Base-by-base conservation (phyloP, 495 filamentous ascomycete genomes). In the Aspergillus asperescens region DNA sequence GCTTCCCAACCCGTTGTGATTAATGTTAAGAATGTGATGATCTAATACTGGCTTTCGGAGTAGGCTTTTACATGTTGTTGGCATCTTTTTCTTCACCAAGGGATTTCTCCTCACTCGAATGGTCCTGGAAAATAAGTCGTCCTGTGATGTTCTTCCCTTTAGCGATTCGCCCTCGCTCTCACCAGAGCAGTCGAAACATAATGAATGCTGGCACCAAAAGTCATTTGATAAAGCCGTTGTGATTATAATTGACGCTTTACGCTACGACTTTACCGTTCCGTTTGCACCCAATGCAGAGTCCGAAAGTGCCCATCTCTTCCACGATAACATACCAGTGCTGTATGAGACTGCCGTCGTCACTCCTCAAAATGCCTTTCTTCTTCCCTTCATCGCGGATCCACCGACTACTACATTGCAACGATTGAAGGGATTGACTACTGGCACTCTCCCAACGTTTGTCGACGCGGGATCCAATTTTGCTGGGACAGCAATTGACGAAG, bases 371-470 rank as follows among this genome's bases (percentile, higher is more conserved):
- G 90, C 93, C 7, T 87, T 98, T 60, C 71, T 98, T 50, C 77
- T 90, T 24, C 93, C 93, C 4, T 98, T 98, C 71, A 97, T 98
- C 62, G 93, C 93, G 23, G 93, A 98, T 62, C 93, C 93, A 27
- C 93, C 93, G 4, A 98, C 93, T 0, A 82, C 90, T 5, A 98
- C 93, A 29, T 72, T 97, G 46, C 93, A 97, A 62, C 76, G 93
- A 51, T 67, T 98, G 47, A 97, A 97, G 70, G 93, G 91, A 1
- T 67, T 98, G 60, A 98, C 92, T 12, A 98, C 93, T 2, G 93
- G 93, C 13, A 96, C 94, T 7, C 68, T 98, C 50, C 93, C 93
- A 12, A 96, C 93, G 4, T 96, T 98, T 64, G 76, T 96, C 24
- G 93, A 98, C 66, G 79, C 86, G 10, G 93, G 93, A 3, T 94